phyloP scores from a whole-genome alignment of 371 early-diverging fungal genomes.

The Rhizopus delemar region DNA sequence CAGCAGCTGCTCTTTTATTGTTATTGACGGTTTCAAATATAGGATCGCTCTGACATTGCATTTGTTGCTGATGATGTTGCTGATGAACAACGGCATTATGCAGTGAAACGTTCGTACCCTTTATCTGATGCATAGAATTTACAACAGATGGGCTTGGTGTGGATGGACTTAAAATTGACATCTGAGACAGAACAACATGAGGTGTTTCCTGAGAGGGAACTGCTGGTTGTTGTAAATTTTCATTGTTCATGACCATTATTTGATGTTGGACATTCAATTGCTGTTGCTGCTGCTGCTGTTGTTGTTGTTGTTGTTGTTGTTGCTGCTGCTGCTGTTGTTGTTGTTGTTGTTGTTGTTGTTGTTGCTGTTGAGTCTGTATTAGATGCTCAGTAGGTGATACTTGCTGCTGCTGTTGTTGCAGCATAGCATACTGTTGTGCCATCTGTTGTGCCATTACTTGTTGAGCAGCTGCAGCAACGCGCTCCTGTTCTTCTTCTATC shows the following conservation, averaged over 20 bases:
- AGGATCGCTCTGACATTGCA: not conserved
- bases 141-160: conserved; percentile 4
- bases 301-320: not conserved
- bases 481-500: conserved; percentile 20
- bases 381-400: not conserved
- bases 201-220: conserved; percentile 19
- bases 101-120: conserved; percentile 7
- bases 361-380: conserved; percentile 2
- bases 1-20: conserved; percentile 5
- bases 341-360: conserved; percentile 9
- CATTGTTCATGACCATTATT: conserved; percentile 6
- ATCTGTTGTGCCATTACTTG: conserved; percentile 33
- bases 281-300: conserved; percentile 1
- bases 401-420: conserved; percentile 5
- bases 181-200: conserved; percentile 29
- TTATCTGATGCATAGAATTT: not conserved
- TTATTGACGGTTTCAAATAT: not conserved
- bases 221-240: conserved; percentile 1
- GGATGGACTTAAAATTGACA: conserved; percentile 7
- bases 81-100: conserved; percentile 31
- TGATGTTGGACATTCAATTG: conserved; percentile 8
- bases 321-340: conserved; percentile 5
- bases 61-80: conserved; percentile 11
- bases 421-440: conserved; percentile 28
- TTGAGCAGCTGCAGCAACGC: conserved; percentile 24